These are phyloP conservation scores for Discostella stelligeroides DNA, from an alignment of 108 stramenopile genomes.

Conservation along the genomic window DNA sequence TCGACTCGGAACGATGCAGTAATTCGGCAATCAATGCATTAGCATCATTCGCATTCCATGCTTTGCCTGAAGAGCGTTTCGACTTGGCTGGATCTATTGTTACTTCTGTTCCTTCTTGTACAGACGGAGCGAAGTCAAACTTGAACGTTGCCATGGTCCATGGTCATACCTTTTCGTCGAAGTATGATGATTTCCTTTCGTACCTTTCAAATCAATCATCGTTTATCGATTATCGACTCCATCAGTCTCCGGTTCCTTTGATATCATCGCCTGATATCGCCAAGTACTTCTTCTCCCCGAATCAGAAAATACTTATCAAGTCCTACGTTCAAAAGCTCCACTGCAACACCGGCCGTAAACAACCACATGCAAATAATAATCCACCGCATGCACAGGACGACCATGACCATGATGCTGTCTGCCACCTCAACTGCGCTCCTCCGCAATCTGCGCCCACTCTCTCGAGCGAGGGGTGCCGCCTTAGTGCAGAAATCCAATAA, in stretches of 20 bases:
- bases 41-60: not conserved
- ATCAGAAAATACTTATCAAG: no score
- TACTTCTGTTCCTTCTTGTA: constrained; percentile 1
- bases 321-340: no score
- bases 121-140: constrained; percentile 24
- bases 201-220: no score
- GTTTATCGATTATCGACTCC: no score
- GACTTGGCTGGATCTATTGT: not conserved
- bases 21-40: constrained; percentile 13
- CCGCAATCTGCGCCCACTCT: constrained; percentile 15
- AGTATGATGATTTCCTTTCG: no score
- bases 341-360: no score
- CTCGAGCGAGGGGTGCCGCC: constrained; percentile 5
- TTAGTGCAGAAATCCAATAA: constrained; percentile 11
- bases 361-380: no score
- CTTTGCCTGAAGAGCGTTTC: not conserved
- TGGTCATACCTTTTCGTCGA: no score
- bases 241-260: no score
- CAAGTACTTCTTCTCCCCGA: no score
- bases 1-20: not conserved
- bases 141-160: constrained; percentile 11
- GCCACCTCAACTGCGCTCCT: constrained; percentile 33
- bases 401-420: constrained; percentile 38
- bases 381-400: not conserved
- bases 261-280: no score